phyloP scores from a whole-genome alignment of 345 rosid genomes.

The Dimocarpus longan region DNA sequence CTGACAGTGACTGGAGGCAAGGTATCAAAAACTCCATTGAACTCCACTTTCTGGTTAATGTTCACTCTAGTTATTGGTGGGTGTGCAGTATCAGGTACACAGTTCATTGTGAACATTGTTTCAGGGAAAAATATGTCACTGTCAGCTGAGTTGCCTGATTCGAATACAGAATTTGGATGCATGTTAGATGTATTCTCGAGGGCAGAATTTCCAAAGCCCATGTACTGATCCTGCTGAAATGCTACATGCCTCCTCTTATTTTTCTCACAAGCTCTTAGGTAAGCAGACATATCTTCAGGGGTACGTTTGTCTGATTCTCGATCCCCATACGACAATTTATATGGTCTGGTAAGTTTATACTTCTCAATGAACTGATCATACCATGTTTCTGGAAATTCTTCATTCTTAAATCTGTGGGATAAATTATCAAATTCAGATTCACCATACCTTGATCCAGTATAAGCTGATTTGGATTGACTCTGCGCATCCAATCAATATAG shows the following conservation, averaged over 20 bases:
- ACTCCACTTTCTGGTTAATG: constrained; percentile 51
- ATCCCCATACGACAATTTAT: constrained; percentile 55
- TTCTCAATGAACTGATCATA: constrained; percentile 75
- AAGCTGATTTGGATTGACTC: constrained; percentile 52
- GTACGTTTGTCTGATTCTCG: constrained; percentile 71
- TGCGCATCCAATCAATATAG: constrained; percentile 30
- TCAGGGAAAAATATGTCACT: constrained; percentile 80
- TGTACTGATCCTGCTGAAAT: constrained; percentile 46
- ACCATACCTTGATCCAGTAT: constrained; percentile 48
- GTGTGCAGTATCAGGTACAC: constrained; percentile 83
- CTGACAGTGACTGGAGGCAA: constrained; percentile 65
- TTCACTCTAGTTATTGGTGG: constrained; percentile 42
- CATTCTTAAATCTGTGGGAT: constrained; percentile 67
- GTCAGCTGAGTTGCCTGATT: constrained; percentile 46
- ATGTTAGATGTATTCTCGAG: constrained; percentile 36
- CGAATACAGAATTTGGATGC: constrained; percentile 48
- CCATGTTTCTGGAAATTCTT: constrained; percentile 92
- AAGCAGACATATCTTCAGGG: constrained; percentile 74
- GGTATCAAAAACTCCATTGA: constrained; percentile 70
- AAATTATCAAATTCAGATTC: constrained; percentile 58
- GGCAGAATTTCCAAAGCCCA: constrained; percentile 32
- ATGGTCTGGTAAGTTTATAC: constrained; percentile 53
- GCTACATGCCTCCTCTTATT: constrained; percentile 77
- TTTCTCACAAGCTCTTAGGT: constrained; percentile 54
- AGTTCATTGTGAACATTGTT: constrained; percentile 69